These are phyloP conservation scores for Cutaneotrichosporon curvatum DNA, from an alignment of 1,284 basidiomycete genomes.

Conservation along the genomic window DNA sequence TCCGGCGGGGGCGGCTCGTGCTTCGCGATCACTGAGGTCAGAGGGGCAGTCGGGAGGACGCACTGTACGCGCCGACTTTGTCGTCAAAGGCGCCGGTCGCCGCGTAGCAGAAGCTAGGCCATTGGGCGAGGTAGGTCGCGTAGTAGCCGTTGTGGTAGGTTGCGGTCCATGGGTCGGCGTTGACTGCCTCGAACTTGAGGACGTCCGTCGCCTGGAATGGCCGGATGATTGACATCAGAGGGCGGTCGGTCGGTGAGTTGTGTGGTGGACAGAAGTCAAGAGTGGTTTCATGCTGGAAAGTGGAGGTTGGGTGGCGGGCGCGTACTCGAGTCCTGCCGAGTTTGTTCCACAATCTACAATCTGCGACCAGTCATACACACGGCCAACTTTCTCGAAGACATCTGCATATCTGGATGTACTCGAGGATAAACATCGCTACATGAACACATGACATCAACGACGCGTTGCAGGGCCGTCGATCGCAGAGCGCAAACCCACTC, in stretches of 20 bases:
- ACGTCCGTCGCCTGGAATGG: slow-evolving; percentile 49
- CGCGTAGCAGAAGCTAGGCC: slow-evolving; percentile 39
- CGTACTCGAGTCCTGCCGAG: no score
- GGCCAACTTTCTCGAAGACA: no score
- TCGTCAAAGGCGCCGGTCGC: slow-evolving; percentile 24
- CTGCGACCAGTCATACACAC: no score
- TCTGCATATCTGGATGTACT: no score
- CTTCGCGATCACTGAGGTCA: slow-evolving; percentile 41
- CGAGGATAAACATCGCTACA: no score
- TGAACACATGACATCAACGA: no score
- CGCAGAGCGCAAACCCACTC: no score
- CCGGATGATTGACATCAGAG: slow-evolving; percentile 50
- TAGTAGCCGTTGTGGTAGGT: slow-evolving; percentile 47
- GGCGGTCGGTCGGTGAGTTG: neutral
- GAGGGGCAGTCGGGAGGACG: slow-evolving; percentile 4
- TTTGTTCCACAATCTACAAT: no score
- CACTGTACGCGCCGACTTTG: slow-evolving; percentile 33
- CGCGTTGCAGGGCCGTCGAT: no score
- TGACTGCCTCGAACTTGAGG: slow-evolving; percentile 49
- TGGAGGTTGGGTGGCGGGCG: no score
- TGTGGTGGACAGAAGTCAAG: neutral
- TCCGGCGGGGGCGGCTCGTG: slow-evolving; percentile 44
- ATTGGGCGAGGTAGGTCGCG: slow-evolving; percentile 37
- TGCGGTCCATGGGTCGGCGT: slow-evolving; percentile 52
- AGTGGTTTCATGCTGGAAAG: no score